These are phyloP conservation scores for Boechera stricta DNA, from an alignment of 345 rosid species.

Conservation along the genomic window DNA sequence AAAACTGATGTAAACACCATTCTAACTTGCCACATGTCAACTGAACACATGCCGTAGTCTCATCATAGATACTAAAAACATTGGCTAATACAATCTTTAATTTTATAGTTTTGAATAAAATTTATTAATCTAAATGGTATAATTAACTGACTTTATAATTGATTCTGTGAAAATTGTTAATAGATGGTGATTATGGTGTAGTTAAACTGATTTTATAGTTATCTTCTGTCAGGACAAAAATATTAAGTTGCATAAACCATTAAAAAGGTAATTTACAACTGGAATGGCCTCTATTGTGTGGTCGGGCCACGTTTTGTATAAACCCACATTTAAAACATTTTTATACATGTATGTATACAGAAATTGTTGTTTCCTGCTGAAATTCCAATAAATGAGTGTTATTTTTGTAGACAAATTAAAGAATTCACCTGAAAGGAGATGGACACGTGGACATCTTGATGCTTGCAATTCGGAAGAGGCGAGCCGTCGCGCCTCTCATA, in stretches of 20 bases:
- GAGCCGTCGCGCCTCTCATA: conserved; percentile 14
- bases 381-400: not conserved
- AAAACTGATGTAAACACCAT: not conserved
- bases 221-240: not conserved
- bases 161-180: no score
- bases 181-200: no score
- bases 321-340: no score
- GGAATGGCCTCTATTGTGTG: not conserved
- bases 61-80: not conserved
- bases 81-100: not conserved
- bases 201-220: not conserved
- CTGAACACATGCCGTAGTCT: not conserved
- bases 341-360: not conserved
- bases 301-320: not conserved
- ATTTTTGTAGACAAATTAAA: not conserved
- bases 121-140: not conserved
- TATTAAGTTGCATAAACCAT: not conserved
- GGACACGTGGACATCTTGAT: conserved; percentile 9
- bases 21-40: not conserved
- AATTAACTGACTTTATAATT: not conserved
- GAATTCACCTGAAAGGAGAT: conserved; percentile 12
- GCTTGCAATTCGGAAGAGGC: conserved; percentile 19
- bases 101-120: not conserved
- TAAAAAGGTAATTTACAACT: not conserved
- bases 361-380: not conserved